Base-by-base conservation (phyloP, 352 stramenopile genomes). In the Globisporangium mamillatum region DNA sequence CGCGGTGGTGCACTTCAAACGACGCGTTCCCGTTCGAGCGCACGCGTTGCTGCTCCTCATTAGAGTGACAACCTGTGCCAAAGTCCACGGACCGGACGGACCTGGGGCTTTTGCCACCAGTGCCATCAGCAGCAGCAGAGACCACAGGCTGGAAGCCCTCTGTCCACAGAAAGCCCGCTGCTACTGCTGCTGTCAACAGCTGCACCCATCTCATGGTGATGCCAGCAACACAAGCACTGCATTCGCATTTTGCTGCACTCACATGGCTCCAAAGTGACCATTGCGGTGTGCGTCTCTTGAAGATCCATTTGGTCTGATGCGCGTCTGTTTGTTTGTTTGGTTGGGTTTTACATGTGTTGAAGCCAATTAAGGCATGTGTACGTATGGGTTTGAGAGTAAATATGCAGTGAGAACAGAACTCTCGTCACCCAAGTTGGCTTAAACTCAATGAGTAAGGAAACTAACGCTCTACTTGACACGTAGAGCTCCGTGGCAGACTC, bases 401-500 rank as follows among this genome's bases (percentile, higher is more conserved):
- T 48, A 59, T 66, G 52, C 0, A 38, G 2, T 27, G 0, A 14
- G 7, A n/a, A 18, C 0, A 14, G 1, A 3, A 3, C 0, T 27
- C 24, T 0, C 25, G 1, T 3, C 1, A 14, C 36, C 10, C 14
- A 60, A 67, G 7, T 38, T 79, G 84, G 87, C 87, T 94, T 94
- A 94, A 94, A 94, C 87, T 94, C 87, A 93, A 94, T 94, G 87
- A 94, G 87, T 94, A 94, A 94, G 87, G 87, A 94, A 94, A 94
- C 87, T 94, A 93, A 78, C 71, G 81, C 80, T 69, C 80, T 90
- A 93, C 85, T 77, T 94, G 85, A 94, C 83, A 93, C 88, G 85
- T 94, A 87, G 80, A 76, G 79, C 75, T 69, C 58, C 71, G 67
- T 67, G 24, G 73, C 81, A 72, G 80, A 72, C 79, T 69, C 1